Evolutionary conservation across 768 basidiomycete species (phyloP).

Genomic region (Naganishia kalamii): DNA sequence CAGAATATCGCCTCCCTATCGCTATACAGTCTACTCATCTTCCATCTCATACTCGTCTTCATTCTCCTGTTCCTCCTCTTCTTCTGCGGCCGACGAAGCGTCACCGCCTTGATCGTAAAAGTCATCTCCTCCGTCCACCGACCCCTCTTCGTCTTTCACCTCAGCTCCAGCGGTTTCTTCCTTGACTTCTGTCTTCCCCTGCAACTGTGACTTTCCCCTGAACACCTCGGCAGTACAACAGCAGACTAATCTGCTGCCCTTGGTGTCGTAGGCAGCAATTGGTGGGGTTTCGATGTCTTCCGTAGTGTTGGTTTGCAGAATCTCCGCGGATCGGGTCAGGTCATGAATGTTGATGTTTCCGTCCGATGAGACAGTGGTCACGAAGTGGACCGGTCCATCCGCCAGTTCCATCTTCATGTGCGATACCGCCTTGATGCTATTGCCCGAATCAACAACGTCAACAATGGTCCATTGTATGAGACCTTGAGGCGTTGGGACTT

Average conservation of each 20-base stretch:
- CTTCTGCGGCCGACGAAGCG: conserved; percentile 34
- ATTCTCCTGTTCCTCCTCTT: conserved; percentile 26
- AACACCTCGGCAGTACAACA: conserved; percentile 43
- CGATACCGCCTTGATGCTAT: conserved; percentile 68
- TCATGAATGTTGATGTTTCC: conserved; percentile 55
- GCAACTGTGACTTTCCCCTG: conserved; percentile 18
- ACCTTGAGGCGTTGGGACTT: conserved; percentile 32
- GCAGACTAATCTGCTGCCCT: conserved; percentile 78
- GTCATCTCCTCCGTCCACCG: conserved; percentile 41
- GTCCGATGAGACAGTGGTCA: conserved; percentile 79
- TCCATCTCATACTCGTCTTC: conserved; percentile 30
- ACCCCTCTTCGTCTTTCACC: conserved; percentile 44
- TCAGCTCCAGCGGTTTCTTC: conserved; percentile 38
- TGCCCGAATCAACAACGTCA: background rate
- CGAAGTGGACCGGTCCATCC: conserved; percentile 56
- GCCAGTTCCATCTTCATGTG: conserved; percentile 52
- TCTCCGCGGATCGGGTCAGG: conserved; percentile 25
- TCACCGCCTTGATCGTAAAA: conserved; percentile 29
- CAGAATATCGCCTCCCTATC: background rate
- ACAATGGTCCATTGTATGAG: background rate
- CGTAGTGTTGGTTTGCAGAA: background rate
- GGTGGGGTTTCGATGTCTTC: conserved; percentile 50
- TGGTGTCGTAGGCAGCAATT: conserved; percentile 68
- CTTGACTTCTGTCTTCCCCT: conserved; percentile 44
- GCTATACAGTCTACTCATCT: conserved; percentile 18